Evolutionary conservation across 352 stramenopile genomes (phyloP), one percentile per base, ranked within the genome.

Genomic region (Phytophthora agathidicida): DNA sequence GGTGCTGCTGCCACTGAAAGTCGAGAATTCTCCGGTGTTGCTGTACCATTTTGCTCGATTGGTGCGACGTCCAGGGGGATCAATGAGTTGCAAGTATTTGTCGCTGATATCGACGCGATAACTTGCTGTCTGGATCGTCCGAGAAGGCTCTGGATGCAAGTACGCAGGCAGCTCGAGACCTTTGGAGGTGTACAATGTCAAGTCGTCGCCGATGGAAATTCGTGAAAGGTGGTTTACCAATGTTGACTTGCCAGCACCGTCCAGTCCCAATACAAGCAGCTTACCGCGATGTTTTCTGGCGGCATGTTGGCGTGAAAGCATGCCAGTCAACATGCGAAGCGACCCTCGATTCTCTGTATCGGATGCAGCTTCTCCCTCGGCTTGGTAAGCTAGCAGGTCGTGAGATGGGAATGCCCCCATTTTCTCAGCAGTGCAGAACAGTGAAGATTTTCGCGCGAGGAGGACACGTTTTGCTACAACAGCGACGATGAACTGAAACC

Each of bases 241-340:
- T 7, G 79, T 87, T 27, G 77, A 81, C 39, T 89, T 89, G n/a
- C 79, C 79, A 2, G 76, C 75, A 20, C 72, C 67, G 33, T 89
- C 74, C 3, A 89, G 54, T 10, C 79, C 79, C n/a, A 89, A 54
- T 14, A 87, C 35, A 3, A 89, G 20, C 9, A 89, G 4, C 7
- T 63, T 71, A 8, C 77, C 79, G 1, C 73, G 77, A 38, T 72
- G 60, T 28, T 81, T 77, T 51, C 75, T 83, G 7, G 65, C 19
- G 1, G 68, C n/a, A 4, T 53, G 32, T 16, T 79, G 60, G n/a
- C 63, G 73, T 17, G 57, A 56, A 22, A 60, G 51, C 64, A 60
- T 68, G 7, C 20, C 51, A 3, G 60, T 70, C 3, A 70, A 10
- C 46, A 66, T 35, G 9, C 47, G 38, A 5, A 70, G 39, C 3